Base-by-base conservation (phyloP, 371 early-diverging fungal genomes). In the Parasitella parasitica region DNA sequence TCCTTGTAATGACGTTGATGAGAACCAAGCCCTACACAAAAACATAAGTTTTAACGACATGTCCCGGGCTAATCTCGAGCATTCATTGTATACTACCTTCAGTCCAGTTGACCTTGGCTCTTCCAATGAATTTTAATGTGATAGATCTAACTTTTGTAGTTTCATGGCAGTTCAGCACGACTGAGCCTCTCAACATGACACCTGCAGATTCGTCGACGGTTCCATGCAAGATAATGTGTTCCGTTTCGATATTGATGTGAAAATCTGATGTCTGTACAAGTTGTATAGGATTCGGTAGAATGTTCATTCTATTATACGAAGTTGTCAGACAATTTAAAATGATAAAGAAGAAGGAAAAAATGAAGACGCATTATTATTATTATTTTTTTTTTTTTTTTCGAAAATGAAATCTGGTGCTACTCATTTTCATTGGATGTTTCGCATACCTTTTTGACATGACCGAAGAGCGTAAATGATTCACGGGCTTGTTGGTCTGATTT, bases 31-130 rank as follows among this genome's bases (percentile, higher is more conserved):
- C 76, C 77, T 76, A 22, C 27, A 15, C 37, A 20, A 15, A 46
- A 53, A 41, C n/a, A 57, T 6, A 12, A 22, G 46, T 13, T 16
- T 16, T 20, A 32, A 20, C 20, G 22, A 28, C 5, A 20, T 12
- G 2, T 41, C 28, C 27, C 55, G 12, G 24, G 13, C 4, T 39
- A 8, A 13, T 28, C 16, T 54, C 38, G 6, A 18, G 9, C 28
- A 6, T 20, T 38, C n/a, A n/a, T n/a, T n/a, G n/a, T n/a, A n/a
- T n/a, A n/a, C n/a, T 75, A 77, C 80, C 77, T 72, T 82, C 82
- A 8, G 69, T 64, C 82, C 82, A 82, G 32, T 61, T 61, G 0
- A 77, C 82, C 41, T 71, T 73, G 34, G 67, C 66, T 48, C 72
- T 82, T 1, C 79, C 82, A n/a, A 71, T 54, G 52, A 82, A 78